Base-by-base conservation (phyloP, 2,329 filamentous ascomycete genomes). In the Epichloe hybrida region DNA sequence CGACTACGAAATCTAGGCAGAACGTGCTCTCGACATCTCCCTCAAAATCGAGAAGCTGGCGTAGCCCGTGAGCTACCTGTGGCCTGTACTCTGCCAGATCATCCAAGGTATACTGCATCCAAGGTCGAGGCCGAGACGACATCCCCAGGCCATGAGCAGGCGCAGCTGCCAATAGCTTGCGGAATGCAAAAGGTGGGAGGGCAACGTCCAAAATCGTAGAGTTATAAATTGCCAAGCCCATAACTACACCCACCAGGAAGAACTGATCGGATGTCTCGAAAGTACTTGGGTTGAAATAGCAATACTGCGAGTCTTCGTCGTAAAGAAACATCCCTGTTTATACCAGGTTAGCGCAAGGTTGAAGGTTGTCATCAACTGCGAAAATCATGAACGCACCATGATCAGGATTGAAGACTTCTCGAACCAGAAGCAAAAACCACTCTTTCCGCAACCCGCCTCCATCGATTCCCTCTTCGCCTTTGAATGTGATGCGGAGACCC, bases 181-280 rank as follows among this genome's bases (percentile, higher is more conserved):
- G 83, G 63, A 95, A 96, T 1, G 86, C 84, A 64, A 95, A 95
- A 0, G 89, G 86, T 1, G 90, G 90, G 20, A 96, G 75, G 2
- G 88, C 86, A 46, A 95, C 79, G 61, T 95, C 90, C 17, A 96
- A 72, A 57, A 95, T 95, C 0, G 88, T 95, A 2, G 88, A 94
- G 66, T 96, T 95, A 69, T 95, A 95, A 54, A 96, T 95, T 13
- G 90, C 90, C 52, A 96, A 72, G 0, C 90, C 90, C 50, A 96
- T 76, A 7, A 95, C 76, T 12, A 93, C 87, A 1, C 90, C 90
- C 31, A 96, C 86, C 21, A 95, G 75, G 62, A 93, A 95, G 66
- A 87, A 96, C 57, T 95, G 88, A 61, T 95, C 88, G 0, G 88
- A 90, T 0, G 87, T 90, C 64, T 95, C 90, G 58, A 95, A 89